Evolutionary conservation across 257 asterid species (phyloP), one percentile per base, ranked within the genome.

Genomic region (Echites panduratus): DNA sequence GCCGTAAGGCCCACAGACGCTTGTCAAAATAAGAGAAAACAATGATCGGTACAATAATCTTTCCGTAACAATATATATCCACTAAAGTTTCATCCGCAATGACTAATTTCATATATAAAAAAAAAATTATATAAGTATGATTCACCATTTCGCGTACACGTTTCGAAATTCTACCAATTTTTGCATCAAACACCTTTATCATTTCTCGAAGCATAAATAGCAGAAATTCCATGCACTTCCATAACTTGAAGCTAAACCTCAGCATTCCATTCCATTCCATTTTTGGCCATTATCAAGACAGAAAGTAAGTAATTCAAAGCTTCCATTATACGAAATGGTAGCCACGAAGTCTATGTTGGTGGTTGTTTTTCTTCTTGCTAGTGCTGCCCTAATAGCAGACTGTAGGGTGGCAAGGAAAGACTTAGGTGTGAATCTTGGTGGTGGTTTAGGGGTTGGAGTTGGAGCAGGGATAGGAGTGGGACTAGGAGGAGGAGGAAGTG

Each of bases 391-490:
- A 38, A 49, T 66, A 35, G 70, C 75, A 5, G 76, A 80, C 50
- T 59, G 84, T 59, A 69, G 77, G 24, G 82, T 79, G 16, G 72
- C 78, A 26, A 45, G 84, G 22, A 72, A 76, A 70, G 86, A 78
- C 48, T 77, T 83, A 50, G 86, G 83, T 1, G n/a, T 79, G 63
- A 50, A 73, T 41, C 57, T 82, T 38, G 83, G 83, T 12, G 85
- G 85, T 38, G 1, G n/a, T n/a, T n/a, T 75, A 20, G 79, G 85
- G 26, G 74, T 77, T 57, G 83, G 83, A 0, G 49, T 71, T 59
- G 85, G 86, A 43, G 7, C 77, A 26, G 85, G 85, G 35, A 6
- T 82, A 3, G 86, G 83, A 0, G 22, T 82, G 8, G 83, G 86
- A 4, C 10, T 79, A 50, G 85, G 85, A 1, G 85, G 85, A 1